Evolutionary conservation across 2,329 filamentous ascomycete genomes (phyloP).

Genomic region (Dactylellina sp.): DNA sequence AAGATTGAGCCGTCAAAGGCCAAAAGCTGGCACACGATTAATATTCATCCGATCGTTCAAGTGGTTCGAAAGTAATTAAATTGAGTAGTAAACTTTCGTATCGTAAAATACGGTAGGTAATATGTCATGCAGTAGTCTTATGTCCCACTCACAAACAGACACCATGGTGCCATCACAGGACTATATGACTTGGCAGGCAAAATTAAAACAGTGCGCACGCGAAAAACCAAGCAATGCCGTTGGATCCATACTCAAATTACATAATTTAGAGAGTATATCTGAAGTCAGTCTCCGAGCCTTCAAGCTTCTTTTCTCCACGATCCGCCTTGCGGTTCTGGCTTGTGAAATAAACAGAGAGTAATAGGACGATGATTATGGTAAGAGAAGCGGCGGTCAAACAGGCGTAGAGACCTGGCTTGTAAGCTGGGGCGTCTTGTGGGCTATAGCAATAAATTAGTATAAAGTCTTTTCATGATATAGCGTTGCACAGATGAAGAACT

Average conservation of each 20-base stretch:
- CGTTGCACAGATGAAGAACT: slow-evolving; percentile 9
- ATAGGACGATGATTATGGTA: slow-evolving; percentile 29
- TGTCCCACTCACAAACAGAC: neutral
- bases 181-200: slow-evolving; percentile 4
- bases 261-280: slow-evolving; percentile 47
- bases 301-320: slow-evolving; percentile 51
- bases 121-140: neutral
- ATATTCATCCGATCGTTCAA: neutral
- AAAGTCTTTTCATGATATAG: neutral
- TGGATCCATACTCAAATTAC: neutral
- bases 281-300: slow-evolving; percentile 43
- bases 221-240: slow-evolving; percentile 32
- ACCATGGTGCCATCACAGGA: neutral
- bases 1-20: neutral
- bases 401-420: slow-evolving; percentile 48
- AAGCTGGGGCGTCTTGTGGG: slow-evolving; percentile 50
- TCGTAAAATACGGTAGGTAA: neutral
- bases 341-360: slow-evolving; percentile 32
- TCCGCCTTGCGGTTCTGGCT: slow-evolving; percentile 48
- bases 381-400: slow-evolving; percentile 38
- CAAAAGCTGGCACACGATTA: neutral
- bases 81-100: neutral
- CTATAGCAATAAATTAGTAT: slow-evolving; percentile 22
- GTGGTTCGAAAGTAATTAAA: neutral
- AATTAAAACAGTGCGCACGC: slow-evolving; percentile 13